A percentile compares a stretch with the other conserved stretches of the same genome.
Conservation (phyloP, 2,329 filamentous ascomycete genomes). For the Claviceps sp. region DNA sequence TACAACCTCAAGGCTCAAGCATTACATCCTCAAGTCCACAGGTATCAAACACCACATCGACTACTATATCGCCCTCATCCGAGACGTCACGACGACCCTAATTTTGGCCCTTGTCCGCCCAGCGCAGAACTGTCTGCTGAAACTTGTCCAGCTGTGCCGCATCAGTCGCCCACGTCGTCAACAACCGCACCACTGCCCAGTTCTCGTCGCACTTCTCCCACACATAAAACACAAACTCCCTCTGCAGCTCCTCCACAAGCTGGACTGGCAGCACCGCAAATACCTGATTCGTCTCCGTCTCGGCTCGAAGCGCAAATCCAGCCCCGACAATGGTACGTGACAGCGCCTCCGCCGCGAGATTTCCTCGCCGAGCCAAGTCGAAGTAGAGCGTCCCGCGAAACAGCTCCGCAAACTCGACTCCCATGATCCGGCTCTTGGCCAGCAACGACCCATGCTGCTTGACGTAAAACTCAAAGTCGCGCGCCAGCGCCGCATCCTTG, state of each 20-base stretch:
- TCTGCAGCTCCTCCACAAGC: slow-evolving; percentile 25
- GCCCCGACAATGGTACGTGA: slow-evolving; percentile 27
- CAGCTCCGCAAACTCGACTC: slow-evolving; percentile 35
- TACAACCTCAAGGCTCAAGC: too few species aligned
- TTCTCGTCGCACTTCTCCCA: slow-evolving; percentile 31
- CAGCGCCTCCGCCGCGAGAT: slow-evolving; percentile 28
- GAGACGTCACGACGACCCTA: too few species aligned
- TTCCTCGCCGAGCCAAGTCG: slow-evolving; percentile 30
- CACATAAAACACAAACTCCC: slow-evolving; percentile 31
- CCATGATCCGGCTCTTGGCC: slow-evolving; percentile 35
- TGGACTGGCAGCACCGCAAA: slow-evolving; percentile 29
- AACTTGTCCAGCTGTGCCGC: slow-evolving; percentile 26
- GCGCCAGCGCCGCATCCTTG: slow-evolving; percentile 25
- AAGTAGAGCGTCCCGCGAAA: slow-evolving; percentile 33
- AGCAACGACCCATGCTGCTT: slow-evolving; percentile 38
- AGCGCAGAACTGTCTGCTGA: slow-evolving; percentile 14
- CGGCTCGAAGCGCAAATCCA: slow-evolving; percentile 28
- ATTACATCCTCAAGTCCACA: too few species aligned
- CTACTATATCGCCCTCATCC: too few species aligned
- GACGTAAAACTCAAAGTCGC: slow-evolving; percentile 36
- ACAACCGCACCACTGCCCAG: slow-evolving; percentile 27
- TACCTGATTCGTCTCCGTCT: slow-evolving; percentile 38
- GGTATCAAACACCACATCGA: too few species aligned
- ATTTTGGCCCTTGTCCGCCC: slow-evolving; percentile 2
- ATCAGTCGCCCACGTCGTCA: slow-evolving; percentile 39